These are phyloP conservation scores for Parastagonospora avenae DNA, from an alignment of 2,329 filamentous ascomycete genomes.

Conservation along the genomic window DNA sequence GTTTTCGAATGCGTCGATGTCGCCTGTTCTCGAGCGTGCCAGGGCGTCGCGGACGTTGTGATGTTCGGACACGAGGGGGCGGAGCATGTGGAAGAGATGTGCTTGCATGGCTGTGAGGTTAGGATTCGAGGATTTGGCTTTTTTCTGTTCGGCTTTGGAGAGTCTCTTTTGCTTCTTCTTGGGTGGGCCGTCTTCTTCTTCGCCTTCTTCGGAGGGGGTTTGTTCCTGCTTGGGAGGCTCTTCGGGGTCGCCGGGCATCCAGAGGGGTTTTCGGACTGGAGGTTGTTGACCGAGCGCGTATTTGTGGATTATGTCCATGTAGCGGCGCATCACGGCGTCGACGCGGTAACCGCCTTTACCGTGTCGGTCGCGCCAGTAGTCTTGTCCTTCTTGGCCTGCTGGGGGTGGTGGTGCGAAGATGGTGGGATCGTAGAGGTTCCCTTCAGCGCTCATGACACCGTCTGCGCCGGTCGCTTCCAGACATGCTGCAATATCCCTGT, in stretches of 20 bases:
- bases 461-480: conserved; percentile 85
- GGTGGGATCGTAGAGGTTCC: conserved; percentile 87
- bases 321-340: conserved; percentile 84
- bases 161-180: conserved; percentile 43
- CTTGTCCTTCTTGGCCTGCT: conserved; percentile 66
- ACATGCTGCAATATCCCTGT: conserved; percentile 77
- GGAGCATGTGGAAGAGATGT: conserved; percentile 89
- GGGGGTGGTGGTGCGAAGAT: conserved; percentile 77
- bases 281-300: conserved; percentile 71
- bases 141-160: conserved; percentile 53
- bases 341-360: conserved; percentile 85
- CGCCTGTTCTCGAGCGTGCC: conserved; percentile 69
- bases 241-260: conserved; percentile 63
- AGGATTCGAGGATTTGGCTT: conserved; percentile 57
- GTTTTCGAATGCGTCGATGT: conserved; percentile 77
- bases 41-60: conserved; percentile 86
- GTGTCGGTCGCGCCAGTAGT: conserved; percentile 84
- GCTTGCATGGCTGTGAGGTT: conserved; percentile 85
- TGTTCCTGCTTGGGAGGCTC: conserved; percentile 45
- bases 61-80: conserved; percentile 78
- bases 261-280: conserved; percentile 73
- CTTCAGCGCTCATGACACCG: conserved; percentile 94
- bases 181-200: conserved; percentile 38
- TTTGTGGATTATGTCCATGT: conserved; percentile 86
- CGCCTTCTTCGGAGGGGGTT: conserved; percentile 16